Evolutionary conservation across 2,329 filamentous ascomycete genomes (phyloP), one percentile per base, ranked within the genome.

Genomic region (Fusarium musae): DNA sequence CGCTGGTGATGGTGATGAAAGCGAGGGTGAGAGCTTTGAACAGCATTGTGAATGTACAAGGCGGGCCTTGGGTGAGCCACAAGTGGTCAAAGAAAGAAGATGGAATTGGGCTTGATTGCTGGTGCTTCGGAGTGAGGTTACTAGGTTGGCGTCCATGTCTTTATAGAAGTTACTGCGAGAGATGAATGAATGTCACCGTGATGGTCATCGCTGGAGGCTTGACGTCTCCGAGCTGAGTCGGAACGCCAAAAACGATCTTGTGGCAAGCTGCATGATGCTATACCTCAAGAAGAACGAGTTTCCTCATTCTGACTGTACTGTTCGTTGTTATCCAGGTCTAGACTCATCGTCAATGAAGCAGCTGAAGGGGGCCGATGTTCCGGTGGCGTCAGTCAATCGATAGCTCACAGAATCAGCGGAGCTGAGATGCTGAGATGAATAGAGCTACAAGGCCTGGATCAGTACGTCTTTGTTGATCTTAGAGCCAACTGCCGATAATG

Each of bases 101-200:
- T n/a, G n/a, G n/a, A n/a, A n/a, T n/a, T n/a, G n/a, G n/a, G n/a
- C n/a, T n/a, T n/a, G n/a, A n/a, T n/a, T n/a, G n/a, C n/a, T n/a
- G n/a, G n/a, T n/a, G n/a, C n/a, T n/a, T n/a, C n/a, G n/a, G n/a
- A 26, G 2, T 16, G 23, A 16, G 4, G 9, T 17, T 17, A 6
- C 2, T 12, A 13, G 17, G 9, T 3, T 6, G 2, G 12, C 5
- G 4, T 28, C 2, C 12, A 1, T 6, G 17, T 28, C 13, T 53
- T 37, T 39, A 53, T 53, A 53, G 34, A 53, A n/a, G 3, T 37
- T 2, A 10, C 11, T 12, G 21, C 5, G 3, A 16, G 3, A 16
- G 8, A 10, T 17, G 6, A 6, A 34, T 2, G 2, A 7, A 7
- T 5, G 5, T 17, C 10, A 17, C 15, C 5, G 12, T 3, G 32